Conservation (phyloP, 176 grass and related monocot genomes). For the maize (Zea mays) region DNA sequence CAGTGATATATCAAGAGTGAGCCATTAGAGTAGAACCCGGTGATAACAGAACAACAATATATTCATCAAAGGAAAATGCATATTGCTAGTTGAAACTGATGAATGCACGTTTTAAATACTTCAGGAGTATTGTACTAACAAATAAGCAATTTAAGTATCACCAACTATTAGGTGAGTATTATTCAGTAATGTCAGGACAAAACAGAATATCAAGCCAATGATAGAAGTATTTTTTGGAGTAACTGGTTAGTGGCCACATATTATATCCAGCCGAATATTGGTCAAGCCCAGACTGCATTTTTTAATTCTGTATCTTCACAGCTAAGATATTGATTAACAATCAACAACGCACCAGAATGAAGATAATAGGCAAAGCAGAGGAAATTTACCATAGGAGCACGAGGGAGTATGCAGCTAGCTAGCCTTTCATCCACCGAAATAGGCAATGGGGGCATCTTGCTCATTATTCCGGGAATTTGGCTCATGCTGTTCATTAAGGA, state of each 20-base stretch:
- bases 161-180: too few species aligned
- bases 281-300: too few species aligned
- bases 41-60: slow-evolving; percentile 4
- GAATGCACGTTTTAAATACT: neutral
- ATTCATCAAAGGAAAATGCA: neutral
- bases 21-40: neutral
- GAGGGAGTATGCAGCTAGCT: slow-evolving; percentile 49
- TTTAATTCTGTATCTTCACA: neutral
- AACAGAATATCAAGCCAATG: too few species aligned
- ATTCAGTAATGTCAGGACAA: too few species aligned
- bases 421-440: slow-evolving; percentile 68
- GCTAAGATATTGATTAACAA: slow-evolving; percentile 14
- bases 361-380: slow-evolving; percentile 12
- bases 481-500: slow-evolving; percentile 68
- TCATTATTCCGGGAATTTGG: slow-evolving; percentile 88
- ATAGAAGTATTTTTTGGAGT: too few species aligned
- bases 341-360: neutral
- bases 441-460: slow-evolving; percentile 78
- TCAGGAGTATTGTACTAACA: neutral
- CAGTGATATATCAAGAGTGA: slow-evolving; percentile 20
- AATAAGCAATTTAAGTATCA: too few species aligned
- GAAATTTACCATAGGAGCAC: slow-evolving; percentile 57
- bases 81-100: neutral
- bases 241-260: too few species aligned
- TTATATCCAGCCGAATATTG: too few species aligned